These are phyloP conservation scores for Cyberlindnera nakhonratchasimensis DNA, from an alignment of 805 yeast genomes.

Conservation along the genomic window DNA sequence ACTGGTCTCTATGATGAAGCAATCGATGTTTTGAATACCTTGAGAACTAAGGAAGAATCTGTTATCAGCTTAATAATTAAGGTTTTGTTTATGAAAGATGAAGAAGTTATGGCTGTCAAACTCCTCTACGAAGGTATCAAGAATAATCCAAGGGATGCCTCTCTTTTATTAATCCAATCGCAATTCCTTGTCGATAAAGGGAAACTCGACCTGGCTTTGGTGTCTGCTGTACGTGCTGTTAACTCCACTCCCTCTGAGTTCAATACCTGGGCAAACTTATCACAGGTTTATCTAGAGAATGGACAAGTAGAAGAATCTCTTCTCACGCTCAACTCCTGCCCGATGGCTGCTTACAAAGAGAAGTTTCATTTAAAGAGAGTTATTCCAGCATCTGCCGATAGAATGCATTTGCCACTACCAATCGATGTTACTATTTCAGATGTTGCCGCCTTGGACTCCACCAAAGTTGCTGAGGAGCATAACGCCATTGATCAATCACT, in stretches of 20 bases:
- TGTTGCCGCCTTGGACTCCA: conserved; percentile 63
- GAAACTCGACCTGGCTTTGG: conserved; percentile 53
- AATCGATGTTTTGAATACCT: conserved; percentile 50
- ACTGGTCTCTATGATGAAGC: conserved; percentile 66
- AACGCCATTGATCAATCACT: conserved; percentile 59
- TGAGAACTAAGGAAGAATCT: conserved; percentile 50
- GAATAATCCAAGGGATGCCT: conserved; percentile 51
- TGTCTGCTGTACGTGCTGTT: conserved; percentile 60
- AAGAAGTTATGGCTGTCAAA: conserved; percentile 57
- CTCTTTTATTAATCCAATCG: conserved; percentile 52
- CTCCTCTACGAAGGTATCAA: conserved; percentile 48
- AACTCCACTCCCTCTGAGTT: conserved; percentile 73
- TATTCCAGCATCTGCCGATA: conserved; percentile 47
- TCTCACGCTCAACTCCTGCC: conserved; percentile 72
- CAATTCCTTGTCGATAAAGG: conserved; percentile 52
- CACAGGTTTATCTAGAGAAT: conserved; percentile 56
- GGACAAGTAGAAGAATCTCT: conserved; percentile 71
- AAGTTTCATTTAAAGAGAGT: conserved; percentile 59
- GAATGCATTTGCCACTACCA: conserved; percentile 73
- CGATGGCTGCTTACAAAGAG: conserved; percentile 71
- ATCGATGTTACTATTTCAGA: conserved; percentile 67
- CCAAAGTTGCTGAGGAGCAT: conserved; percentile 64
- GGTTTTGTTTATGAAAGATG: conserved; percentile 49
- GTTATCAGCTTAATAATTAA: conserved; percentile 56
- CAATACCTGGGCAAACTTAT: conserved; percentile 67